Conservation (phyloP, 2,329 filamentous ascomycete genomes). For the Sodiomyces alkalinus region DNA sequence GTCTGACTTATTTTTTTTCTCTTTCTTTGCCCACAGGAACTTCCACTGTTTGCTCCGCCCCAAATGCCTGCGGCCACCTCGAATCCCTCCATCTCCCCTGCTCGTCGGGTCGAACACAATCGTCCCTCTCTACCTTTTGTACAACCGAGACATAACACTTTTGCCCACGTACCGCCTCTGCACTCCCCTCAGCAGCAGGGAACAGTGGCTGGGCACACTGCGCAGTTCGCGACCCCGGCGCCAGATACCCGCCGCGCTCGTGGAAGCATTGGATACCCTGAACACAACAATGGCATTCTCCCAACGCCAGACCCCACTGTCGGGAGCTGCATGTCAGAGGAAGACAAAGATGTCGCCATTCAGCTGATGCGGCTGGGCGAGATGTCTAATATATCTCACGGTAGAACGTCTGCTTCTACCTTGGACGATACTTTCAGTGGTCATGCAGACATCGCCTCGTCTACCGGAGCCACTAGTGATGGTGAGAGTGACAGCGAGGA, state of each 20-base stretch:
- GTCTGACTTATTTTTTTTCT: slow-evolving; percentile 15
- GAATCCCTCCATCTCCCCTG: slow-evolving; percentile 91
- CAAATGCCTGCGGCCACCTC: slow-evolving; percentile 90
- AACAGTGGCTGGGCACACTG: slow-evolving; percentile 36
- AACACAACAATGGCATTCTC: slow-evolving; percentile 40
- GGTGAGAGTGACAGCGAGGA: slow-evolving; percentile 55
- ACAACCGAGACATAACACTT: slow-evolving; percentile 62
- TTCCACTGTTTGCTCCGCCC: slow-evolving; percentile 85
- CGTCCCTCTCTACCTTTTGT: slow-evolving; percentile 62
- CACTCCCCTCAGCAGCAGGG: slow-evolving; percentile 71
- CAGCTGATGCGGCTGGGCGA: slow-evolving; percentile 94
- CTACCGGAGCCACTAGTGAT: slow-evolving; percentile 72
- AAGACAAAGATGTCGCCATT: slow-evolving; percentile 83
- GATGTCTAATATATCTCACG: slow-evolving; percentile 84
- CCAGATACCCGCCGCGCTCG: slow-evolving; percentile 51
- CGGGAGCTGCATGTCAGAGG: slow-evolving; percentile 91
- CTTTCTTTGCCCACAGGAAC: too few relatives aligned
- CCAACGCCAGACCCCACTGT: slow-evolving; percentile 96
- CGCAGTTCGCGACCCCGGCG: slow-evolving; percentile 46
- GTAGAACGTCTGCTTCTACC: slow-evolving; percentile 83
- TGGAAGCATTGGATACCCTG: slow-evolving; percentile 41
- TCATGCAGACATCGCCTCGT: slow-evolving; percentile 70
- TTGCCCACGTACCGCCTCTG: slow-evolving; percentile 60
- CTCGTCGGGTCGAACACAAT: slow-evolving; percentile 62
- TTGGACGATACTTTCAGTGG: slow-evolving; percentile 89